Conservation (phyloP, 768 basidiomycete genomes). For the Suillus hirtellus region DNA sequence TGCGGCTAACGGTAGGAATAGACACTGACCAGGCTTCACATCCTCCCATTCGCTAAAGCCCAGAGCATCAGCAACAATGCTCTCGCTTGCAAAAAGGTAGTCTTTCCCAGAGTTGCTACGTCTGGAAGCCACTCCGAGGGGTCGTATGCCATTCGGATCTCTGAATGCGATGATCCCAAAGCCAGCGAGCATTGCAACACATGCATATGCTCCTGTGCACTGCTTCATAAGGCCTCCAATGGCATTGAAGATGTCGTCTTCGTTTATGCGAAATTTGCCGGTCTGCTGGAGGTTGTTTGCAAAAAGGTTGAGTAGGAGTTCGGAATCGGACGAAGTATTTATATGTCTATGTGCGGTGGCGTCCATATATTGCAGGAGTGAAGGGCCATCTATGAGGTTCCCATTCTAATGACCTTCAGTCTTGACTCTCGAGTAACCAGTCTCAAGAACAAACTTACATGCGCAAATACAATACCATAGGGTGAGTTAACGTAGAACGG, state of each 20-base stretch:
- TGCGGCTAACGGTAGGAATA: conserved; percentile 3
- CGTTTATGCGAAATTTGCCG: conserved; percentile 98
- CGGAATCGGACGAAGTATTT: conserved; percentile 98
- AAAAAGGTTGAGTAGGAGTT: conserved; percentile 95
- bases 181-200: conserved; percentile 98
- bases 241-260: conserved; percentile 97
- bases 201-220: conserved; percentile 92
- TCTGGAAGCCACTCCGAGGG: conserved; percentile 82
- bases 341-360: conserved; percentile 96
- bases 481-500: conserved; percentile 99
- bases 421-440: conserved; percentile 1
- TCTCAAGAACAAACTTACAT: conserved; percentile 55
- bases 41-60: conserved; percentile 95
- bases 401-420: conserved; percentile 71
- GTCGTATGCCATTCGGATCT: conserved; percentile 97
- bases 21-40: conserved; percentile 76
- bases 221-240: conserved; percentile 87
- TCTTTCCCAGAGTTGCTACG: conserved; percentile 63
- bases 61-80: conserved; percentile 91
- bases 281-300: conserved; percentile 98
- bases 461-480: conserved; percentile 97
- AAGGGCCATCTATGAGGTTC: conserved; percentile 90
- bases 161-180: conserved; percentile 98
- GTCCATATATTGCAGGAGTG: conserved; percentile 91
- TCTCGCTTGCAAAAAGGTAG: conserved; percentile 92